Evolutionary conservation across 305 asterid genomes (phyloP).

Genomic region (Nicotiana rustica): DNA sequence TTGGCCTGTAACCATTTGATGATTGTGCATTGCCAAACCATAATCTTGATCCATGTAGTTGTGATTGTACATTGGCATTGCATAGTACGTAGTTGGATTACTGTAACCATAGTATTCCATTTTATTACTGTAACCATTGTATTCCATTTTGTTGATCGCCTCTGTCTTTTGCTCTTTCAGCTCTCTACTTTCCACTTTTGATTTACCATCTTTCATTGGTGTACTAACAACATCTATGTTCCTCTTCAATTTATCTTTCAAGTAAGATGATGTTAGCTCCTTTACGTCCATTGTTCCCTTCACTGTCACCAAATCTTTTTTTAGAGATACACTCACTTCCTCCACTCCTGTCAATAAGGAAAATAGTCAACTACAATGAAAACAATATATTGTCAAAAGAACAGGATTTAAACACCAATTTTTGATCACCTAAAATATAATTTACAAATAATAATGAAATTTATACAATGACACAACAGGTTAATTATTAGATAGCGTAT

Average conservation of each 20-base stretch:
- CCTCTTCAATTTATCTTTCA: conserved; percentile 63
- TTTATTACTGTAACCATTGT: conserved; percentile 48
- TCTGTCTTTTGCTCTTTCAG: conserved; percentile 47
- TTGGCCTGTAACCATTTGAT: conserved; percentile 37
- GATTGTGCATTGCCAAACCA: conserved; percentile 35
- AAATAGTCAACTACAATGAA: too few species aligned
- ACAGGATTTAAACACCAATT: too few species aligned
- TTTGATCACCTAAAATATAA: too few species aligned
- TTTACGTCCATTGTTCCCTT: conserved; percentile 68
- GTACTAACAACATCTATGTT: conserved; percentile 51
- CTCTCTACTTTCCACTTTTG: conserved; percentile 34
- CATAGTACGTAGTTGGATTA: conserved; percentile 60
- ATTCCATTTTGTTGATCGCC: conserved; percentile 65
- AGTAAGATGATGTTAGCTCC: conserved; percentile 47
- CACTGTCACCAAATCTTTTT: conserved; percentile 64
- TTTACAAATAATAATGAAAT: too few species aligned
- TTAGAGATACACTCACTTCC: conserved; percentile 49
- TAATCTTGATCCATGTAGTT: conserved; percentile 52
- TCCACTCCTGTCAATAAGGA: conserved; percentile 56
- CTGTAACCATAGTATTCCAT: conserved; percentile 54
- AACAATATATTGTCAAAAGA: too few species aligned
- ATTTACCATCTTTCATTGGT: conserved; percentile 48
- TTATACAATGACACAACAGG: too few species aligned
- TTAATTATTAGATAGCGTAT: too few species aligned
- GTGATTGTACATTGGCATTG: conserved; percentile 66